These are phyloP conservation scores for Tylopilus rubrobrunneus DNA, from an alignment of 768 basidiomycete genomes.

Conservation along the genomic window DNA sequence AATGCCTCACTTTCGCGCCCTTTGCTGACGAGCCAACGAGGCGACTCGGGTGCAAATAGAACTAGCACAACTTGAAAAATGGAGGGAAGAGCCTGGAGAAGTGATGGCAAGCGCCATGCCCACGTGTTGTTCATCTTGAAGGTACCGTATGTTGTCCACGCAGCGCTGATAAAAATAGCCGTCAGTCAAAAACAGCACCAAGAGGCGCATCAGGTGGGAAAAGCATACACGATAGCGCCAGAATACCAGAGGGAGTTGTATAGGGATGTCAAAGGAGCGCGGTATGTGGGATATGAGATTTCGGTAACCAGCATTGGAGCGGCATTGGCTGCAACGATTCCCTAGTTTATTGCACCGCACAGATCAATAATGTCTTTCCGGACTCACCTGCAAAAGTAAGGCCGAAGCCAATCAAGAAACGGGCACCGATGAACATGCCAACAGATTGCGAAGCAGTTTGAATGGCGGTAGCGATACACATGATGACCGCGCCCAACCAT, in stretches of 20 bases:
- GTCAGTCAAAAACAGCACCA: background rate
- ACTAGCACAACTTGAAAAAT: conserved; percentile 62
- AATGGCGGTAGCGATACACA: conserved; percentile 62
- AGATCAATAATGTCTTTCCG: background rate
- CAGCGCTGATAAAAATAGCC: conserved; percentile 42
- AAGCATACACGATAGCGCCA: conserved; percentile 67
- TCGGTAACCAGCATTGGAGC: conserved; percentile 85
- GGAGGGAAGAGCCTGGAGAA: conserved; percentile 68
- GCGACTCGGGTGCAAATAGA: conserved; percentile 76
- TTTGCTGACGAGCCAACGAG: conserved; percentile 77
- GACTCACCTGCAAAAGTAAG: conserved; percentile 60
- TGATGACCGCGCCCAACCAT: conserved; percentile 66
- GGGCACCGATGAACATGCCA: conserved; percentile 78
- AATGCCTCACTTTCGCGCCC: conserved; percentile 69
- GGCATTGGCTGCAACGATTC: conserved; percentile 46
- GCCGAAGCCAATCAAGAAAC: conserved; percentile 76
- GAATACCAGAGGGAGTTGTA: conserved; percentile 89
- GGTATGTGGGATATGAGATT: conserved; percentile 80
- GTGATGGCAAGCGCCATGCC: conserved; percentile 82
- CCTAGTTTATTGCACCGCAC: background rate
- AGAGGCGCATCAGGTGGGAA: background rate
- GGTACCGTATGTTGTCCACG: conserved; percentile 85
- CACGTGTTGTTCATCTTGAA: conserved; percentile 64
- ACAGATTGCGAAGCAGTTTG: conserved; percentile 71
- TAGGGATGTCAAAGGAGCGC: conserved; percentile 70